Evolutionary conservation across 441 rosid species (phyloP).

Genomic region (Populus hybrid): DNA sequence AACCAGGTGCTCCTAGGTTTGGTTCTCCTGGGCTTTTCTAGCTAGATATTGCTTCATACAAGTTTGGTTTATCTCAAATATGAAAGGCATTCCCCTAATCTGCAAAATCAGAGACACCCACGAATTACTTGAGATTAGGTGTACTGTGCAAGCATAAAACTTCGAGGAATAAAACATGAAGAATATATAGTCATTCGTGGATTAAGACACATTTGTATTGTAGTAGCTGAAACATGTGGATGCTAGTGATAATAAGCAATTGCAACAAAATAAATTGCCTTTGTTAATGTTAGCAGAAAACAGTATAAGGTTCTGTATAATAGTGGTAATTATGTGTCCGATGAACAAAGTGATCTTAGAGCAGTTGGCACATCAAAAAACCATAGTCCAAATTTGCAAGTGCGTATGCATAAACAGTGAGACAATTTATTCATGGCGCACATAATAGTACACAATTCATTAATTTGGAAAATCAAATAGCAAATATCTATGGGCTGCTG

Average conservation of each 20-base stretch:
- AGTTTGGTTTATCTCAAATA: constrained; percentile 66
- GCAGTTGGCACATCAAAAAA: neutral
- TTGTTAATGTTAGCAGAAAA: neutral
- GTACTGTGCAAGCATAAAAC: neutral
- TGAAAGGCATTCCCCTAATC: constrained; percentile 76
- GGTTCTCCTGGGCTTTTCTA: constrained; percentile 15
- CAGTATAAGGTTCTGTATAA: neutral
- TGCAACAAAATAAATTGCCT: neutral
- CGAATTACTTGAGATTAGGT: neutral
- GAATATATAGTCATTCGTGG: neutral
- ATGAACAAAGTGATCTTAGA: neutral
- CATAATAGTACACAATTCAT: too few relatives aligned
- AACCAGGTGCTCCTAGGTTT: constrained; percentile 15
- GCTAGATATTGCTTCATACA: constrained; percentile 50
- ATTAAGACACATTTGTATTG: neutral
- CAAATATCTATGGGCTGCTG: neutral
- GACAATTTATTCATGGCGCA: too few relatives aligned
- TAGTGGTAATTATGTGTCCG: neutral
- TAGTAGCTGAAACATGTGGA: neutral
- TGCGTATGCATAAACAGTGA: too few relatives aligned
- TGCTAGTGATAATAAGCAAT: neutral
- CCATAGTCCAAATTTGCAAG: neutral
- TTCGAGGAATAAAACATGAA: constrained; percentile 2
- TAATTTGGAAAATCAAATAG: neutral
- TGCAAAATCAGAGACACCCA: constrained; percentile 33